These are phyloP conservation scores for Penicillium cinerascens DNA, from an alignment of 495 filamentous ascomycete genomes.

Conservation along the genomic window DNA sequence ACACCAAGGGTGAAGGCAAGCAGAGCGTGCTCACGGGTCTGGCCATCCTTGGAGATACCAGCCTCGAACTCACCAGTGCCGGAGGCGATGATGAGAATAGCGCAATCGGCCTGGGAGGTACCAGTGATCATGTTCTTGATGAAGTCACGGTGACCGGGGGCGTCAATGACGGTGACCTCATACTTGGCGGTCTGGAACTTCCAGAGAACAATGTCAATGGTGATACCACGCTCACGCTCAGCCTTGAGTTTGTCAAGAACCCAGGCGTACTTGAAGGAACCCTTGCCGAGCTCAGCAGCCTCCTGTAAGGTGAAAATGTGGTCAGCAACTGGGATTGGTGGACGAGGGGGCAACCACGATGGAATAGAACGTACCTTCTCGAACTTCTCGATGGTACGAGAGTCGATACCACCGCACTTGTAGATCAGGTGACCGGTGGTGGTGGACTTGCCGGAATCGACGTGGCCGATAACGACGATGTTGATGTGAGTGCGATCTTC, in stretches of 20 bases:
- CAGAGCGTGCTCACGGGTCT: constrained; percentile 99
- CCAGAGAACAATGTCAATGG: constrained; percentile 99
- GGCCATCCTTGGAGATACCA: constrained; percentile 99
- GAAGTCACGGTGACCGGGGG: constrained; percentile 99
- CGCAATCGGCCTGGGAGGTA: constrained; percentile 99
- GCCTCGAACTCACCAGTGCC: constrained; percentile 99
- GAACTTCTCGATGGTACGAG: constrained; percentile 99
- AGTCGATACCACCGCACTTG: constrained; percentile 99
- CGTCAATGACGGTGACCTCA: constrained; percentile 99
- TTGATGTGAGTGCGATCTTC: constrained; percentile 85
- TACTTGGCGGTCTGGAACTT: constrained; percentile 99
- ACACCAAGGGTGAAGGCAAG: constrained; percentile 99
- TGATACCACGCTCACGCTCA: constrained; percentile 99
- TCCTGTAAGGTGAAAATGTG: constrained; percentile 53
- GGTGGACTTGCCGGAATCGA: constrained; percentile 99
- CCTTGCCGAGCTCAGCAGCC: constrained; percentile 99
- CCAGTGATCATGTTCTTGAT: constrained; percentile 99
- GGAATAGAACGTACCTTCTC: constrained; percentile 70
- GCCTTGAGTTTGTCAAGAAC: constrained; percentile 99
- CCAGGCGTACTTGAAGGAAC: constrained; percentile 99
- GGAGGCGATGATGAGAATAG: constrained; percentile 99
- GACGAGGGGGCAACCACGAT: not conserved
- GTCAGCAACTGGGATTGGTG: not conserved
- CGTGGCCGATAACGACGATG: constrained; percentile 99
- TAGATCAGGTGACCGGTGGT: constrained; percentile 99